These are phyloP conservation scores for Globisporangium uncinulatum DNA, from an alignment of 352 stramenopile species.

Conservation along the genomic window DNA sequence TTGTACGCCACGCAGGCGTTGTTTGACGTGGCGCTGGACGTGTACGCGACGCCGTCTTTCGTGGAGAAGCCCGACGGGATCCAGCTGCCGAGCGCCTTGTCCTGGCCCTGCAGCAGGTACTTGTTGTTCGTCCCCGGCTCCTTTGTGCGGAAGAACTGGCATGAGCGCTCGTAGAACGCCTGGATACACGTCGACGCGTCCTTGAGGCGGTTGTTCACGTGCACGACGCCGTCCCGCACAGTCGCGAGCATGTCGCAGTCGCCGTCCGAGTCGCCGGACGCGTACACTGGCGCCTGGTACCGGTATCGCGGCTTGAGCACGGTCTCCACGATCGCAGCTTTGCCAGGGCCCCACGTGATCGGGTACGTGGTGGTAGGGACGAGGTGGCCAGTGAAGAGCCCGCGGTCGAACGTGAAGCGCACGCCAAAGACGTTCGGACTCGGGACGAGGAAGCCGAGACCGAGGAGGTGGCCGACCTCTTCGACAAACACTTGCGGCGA, in stretches of 20 bases:
- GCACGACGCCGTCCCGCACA: constrained; percentile 49
- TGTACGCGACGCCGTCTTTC: constrained; percentile 45
- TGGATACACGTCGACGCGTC: constrained; percentile 43
- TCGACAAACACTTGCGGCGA: constrained; percentile 53
- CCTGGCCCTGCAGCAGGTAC: constrained; percentile 59
- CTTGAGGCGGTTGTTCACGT: constrained; percentile 66
- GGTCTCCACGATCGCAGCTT: constrained; percentile 41
- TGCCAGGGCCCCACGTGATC: constrained; percentile 61
- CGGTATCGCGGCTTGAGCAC: constrained; percentile 40
- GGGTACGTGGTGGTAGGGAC: constrained; percentile 31
- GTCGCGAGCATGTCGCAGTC: constrained; percentile 61
- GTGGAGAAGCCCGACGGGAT: constrained; percentile 64
- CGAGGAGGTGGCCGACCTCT: constrained; percentile 31
- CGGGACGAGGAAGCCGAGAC: constrained; percentile 48
- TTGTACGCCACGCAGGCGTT: constrained; percentile 33
- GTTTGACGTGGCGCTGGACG: constrained; percentile 29
- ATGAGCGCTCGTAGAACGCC: constrained; percentile 53
- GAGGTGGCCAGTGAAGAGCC: constrained; percentile 37
- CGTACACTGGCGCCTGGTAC: constrained; percentile 40
- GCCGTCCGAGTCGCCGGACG: constrained; percentile 45
- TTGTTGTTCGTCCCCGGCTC: constrained; percentile 38
- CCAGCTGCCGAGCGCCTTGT: constrained; percentile 56
- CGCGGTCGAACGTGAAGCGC: constrained; percentile 37
- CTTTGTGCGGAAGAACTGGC: constrained; percentile 33
- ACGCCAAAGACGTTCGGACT: constrained; percentile 47